Evolutionary conservation across 192 early-diverging fungal species (phyloP).

Genomic region (Coemansia sp.): DNA sequence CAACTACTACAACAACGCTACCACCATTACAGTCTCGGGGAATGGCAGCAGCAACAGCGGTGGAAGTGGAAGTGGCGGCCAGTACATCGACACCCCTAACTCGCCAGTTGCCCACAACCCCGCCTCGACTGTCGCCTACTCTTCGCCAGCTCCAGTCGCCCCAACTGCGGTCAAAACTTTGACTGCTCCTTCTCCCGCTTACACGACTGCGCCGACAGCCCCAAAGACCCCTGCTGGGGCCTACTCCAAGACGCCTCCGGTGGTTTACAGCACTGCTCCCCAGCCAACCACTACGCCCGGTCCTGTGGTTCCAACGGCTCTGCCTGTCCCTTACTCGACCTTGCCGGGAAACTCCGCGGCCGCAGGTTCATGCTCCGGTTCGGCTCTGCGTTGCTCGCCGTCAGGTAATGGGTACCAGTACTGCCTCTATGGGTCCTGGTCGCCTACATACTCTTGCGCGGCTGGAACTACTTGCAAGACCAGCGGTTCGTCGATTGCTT

Average conservation of each 20-base stretch:
- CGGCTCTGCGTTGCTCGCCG: constrained; percentile 18
- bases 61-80: background rate
- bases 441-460: constrained; percentile 11
- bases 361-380: background rate
- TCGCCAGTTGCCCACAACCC: background rate
- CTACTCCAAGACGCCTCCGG: background rate
- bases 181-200: background rate
- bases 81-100: background rate
- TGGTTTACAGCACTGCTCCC: background rate
- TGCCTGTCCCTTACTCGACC: background rate
- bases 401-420: constrained; percentile 24
- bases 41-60: constrained; percentile 2
- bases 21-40: constrained; percentile 41
- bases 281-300: background rate
- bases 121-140: background rate
- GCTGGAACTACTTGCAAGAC: constrained; percentile 24
- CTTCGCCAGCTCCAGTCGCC: background rate
- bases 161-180: background rate
- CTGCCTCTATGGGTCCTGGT: constrained; percentile 26
- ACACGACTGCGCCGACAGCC: background rate
- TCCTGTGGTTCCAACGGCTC: background rate
- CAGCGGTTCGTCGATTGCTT: constrained; percentile 12
- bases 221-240: background rate
- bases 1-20: constrained; percentile 30
- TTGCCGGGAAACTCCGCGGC: background rate